These are phyloP conservation scores for Arabis hirsuta DNA, from an alignment of 345 rosid genomes.

Conservation along the genomic window DNA sequence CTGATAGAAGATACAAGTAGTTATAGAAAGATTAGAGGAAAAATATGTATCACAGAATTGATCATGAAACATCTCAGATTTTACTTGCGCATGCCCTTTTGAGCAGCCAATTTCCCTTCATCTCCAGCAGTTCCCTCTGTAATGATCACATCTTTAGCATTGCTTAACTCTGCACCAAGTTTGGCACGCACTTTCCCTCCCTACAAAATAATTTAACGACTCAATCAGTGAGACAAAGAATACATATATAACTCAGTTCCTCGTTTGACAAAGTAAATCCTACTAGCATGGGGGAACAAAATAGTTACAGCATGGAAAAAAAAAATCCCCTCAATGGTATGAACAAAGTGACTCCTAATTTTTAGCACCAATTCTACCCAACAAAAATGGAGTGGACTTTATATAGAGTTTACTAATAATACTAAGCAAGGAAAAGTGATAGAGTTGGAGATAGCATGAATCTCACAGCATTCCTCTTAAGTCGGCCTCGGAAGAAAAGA, in stretches of 20 bases:
- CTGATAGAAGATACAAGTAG: constrained; percentile 43
- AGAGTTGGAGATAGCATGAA: constrained; percentile 11
- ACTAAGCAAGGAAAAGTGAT: not conserved
- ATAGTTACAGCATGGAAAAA: not conserved
- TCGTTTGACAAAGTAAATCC: no score
- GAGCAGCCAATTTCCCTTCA: constrained; percentile 76
- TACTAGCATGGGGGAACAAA: not conserved
- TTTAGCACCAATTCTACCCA: no score
- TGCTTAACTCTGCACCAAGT: constrained; percentile 66
- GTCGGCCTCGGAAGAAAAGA: constrained; percentile 83
- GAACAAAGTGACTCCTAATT: not conserved
- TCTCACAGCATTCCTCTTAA: constrained; percentile 87
- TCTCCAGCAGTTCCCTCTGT: constrained; percentile 85
- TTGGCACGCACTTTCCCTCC: constrained; percentile 87
- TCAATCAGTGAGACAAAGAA: constrained; percentile 24
- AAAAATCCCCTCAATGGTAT: not conserved
- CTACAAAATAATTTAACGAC: constrained; percentile 43
- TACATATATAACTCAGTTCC: no score
- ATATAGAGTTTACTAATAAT: not conserved
- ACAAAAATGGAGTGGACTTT: not conserved
- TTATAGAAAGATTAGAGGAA: constrained; percentile 9
- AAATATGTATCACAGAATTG: not conserved
- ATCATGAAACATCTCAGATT: not conserved
- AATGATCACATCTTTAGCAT: constrained; percentile 56
- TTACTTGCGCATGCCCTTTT: constrained; percentile 83